Percentiles rank a stretch among this genome's conserved stretches.
Conservation (phyloP, 768 basidiomycete genomes). For the Infundibulicybe gibba region DNA sequence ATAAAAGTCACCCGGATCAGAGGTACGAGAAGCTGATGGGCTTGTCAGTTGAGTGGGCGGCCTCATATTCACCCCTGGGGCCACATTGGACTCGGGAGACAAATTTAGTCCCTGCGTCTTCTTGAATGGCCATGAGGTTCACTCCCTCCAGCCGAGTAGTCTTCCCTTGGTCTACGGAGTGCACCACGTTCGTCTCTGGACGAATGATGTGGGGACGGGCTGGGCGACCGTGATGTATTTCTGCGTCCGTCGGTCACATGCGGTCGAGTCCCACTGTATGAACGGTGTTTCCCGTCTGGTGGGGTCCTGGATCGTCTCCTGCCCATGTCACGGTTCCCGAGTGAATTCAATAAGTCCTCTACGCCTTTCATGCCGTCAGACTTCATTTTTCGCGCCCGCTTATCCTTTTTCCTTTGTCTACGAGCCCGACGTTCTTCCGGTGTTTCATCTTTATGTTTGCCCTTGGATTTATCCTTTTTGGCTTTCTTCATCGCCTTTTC, state of each 20-base stretch:
- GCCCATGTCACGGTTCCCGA: conserved; percentile 32
- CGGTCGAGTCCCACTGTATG: conserved; percentile 11
- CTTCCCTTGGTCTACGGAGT: too few relatives aligned
- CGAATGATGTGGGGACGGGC: too few relatives aligned
- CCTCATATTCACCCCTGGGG: too few relatives aligned
- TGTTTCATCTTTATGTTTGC: conserved; percentile 71
- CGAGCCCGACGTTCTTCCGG: conserved; percentile 74
- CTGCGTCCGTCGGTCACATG: neutral
- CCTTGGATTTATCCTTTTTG: conserved; percentile 60
- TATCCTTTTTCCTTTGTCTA: conserved; percentile 73
- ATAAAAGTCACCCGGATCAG: too few relatives aligned
- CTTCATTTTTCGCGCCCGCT: conserved; percentile 56
- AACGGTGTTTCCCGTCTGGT: conserved; percentile 8
- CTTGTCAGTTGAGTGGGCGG: too few relatives aligned
- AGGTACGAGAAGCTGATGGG: too few relatives aligned
- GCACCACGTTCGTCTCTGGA: too few relatives aligned
- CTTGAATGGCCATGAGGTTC: too few relatives aligned
- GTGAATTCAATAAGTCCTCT: conserved; percentile 56
- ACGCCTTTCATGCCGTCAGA: conserved; percentile 65
- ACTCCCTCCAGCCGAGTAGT: too few relatives aligned
- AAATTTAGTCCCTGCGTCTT: too few relatives aligned
- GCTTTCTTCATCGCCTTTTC: conserved; percentile 64
- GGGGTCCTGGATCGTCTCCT: conserved; percentile 16
- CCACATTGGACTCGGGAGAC: too few relatives aligned
- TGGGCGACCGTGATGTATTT: too few relatives aligned